These are phyloP conservation scores for Naganishia vishniacii DNA, from an alignment of 768 basidiomycete species.

Conservation along the genomic window DNA sequence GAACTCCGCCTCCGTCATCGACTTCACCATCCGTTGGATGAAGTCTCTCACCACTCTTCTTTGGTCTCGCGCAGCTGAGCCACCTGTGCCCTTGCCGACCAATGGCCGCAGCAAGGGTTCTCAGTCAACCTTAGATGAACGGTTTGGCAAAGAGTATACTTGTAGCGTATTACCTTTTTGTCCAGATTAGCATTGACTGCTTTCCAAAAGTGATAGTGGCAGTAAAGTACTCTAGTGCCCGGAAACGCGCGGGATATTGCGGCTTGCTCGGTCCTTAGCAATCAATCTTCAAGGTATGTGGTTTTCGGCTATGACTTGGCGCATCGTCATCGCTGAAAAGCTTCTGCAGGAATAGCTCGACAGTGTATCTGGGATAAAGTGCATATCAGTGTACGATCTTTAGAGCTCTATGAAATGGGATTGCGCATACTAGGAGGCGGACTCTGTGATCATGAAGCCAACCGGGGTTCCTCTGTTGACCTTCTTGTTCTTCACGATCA, in stretches of 20 bases:
- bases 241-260: background rate
- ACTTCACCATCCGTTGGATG: background rate
- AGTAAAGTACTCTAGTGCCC: background rate
- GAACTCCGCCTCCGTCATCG: background rate
- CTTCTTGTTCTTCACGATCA: background rate
- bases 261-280: background rate
- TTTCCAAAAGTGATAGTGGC: constrained; percentile 4
- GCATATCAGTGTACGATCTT: too few species aligned
- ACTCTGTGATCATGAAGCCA: background rate
- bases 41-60: background rate
- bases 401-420: too few species aligned
- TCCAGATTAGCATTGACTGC: background rate
- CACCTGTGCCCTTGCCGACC: background rate
- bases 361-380: background rate
- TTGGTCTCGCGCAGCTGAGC: background rate
- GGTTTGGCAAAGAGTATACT: too few species aligned
- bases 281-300: background rate
- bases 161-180: background rate
- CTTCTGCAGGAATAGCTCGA: background rate
- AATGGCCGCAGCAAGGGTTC: too few species aligned
- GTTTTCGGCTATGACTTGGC: background rate
- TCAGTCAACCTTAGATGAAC: too few species aligned
- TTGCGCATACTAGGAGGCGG: too few species aligned
- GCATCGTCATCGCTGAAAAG: background rate
- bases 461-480: background rate